Percentiles rank a stretch among this genome's conserved stretches.
Conservation (phyloP, 1,284 basidiomycete genomes). For the Ganoderma resinaceum region DNA sequence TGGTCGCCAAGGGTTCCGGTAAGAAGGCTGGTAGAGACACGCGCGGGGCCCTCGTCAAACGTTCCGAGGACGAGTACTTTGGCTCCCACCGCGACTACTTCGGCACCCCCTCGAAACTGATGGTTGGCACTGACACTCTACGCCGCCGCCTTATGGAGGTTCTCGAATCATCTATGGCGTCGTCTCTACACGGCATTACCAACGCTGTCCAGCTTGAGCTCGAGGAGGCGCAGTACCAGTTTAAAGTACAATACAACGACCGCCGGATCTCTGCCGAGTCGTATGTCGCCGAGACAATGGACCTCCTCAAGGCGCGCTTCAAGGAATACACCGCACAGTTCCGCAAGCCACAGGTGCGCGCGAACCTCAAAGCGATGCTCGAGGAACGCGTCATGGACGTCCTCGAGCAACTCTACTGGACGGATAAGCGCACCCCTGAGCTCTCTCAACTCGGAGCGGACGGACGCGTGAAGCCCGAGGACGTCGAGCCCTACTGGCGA, state of each 20-base stretch:
- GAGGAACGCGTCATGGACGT: slow-evolving; percentile 98
- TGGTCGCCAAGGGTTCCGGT: slow-evolving; percentile 85
- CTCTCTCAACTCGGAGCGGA: slow-evolving; percentile 79
- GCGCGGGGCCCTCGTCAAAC: slow-evolving; percentile 61
- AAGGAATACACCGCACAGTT: slow-evolving; percentile 88
- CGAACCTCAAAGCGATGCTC: slow-evolving; percentile 89
- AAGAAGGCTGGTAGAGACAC: slow-evolving; percentile 54
- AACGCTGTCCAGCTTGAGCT: slow-evolving; percentile 97
- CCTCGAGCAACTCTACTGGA: slow-evolving; percentile 97
- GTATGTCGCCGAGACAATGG: slow-evolving; percentile 97
- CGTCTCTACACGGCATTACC: slow-evolving; percentile 92
- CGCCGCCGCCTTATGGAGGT: slow-evolving; percentile 94
- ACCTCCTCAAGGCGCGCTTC: slow-evolving; percentile 91
- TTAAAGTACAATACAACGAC: slow-evolving; percentile 99
- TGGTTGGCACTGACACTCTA: slow-evolving; percentile 92
- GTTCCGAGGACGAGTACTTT: slow-evolving; percentile 87
- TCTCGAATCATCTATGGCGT: slow-evolving; percentile 96
- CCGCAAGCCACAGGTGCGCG: slow-evolving; percentile 88
- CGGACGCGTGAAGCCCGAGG: slow-evolving; percentile 73
- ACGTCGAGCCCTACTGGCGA: slow-evolving; percentile 92
- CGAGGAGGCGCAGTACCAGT: slow-evolving; percentile 97
- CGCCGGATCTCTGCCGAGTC: slow-evolving; percentile 93
- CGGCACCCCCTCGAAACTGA: slow-evolving; percentile 69
- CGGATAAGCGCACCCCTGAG: slow-evolving; percentile 85
- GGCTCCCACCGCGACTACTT: slow-evolving; percentile 76